Evolutionary conservation across 257 asterid species (phyloP).

Genomic region (Salvia miltiorrhiza): DNA sequence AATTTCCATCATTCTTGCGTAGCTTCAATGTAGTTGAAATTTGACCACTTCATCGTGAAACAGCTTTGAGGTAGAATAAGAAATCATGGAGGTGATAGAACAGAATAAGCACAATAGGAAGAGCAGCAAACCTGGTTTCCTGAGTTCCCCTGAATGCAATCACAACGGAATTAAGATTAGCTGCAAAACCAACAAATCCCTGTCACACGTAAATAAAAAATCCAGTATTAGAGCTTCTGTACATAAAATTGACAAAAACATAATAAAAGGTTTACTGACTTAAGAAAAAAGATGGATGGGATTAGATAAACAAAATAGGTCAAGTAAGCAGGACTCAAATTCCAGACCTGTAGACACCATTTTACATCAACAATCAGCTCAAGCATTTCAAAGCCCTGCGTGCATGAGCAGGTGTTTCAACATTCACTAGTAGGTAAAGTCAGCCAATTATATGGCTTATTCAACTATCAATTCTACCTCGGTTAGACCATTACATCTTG

Average conservation of each 20-base stretch:
- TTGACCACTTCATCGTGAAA: slow-evolving; percentile 11
- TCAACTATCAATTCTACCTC: slow-evolving; percentile 43
- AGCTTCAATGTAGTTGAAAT: neutral
- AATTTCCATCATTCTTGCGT: neutral
- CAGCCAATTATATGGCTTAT: neutral
- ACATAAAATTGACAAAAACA: slow-evolving; percentile 2
- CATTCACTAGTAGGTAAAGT: slow-evolving; percentile 19
- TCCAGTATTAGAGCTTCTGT: slow-evolving; percentile 6
- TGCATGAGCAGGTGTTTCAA: slow-evolving; percentile 11
- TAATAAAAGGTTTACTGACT: neutral
- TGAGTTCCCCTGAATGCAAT: slow-evolving; percentile 98
- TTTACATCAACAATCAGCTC: slow-evolving; percentile 87
- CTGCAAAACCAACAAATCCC: slow-evolving; percentile 92
- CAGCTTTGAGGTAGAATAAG: slow-evolving; percentile 6
- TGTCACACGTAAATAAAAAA: slow-evolving; percentile 26
- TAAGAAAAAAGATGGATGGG: neutral
- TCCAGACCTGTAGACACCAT: slow-evolving; percentile 80
- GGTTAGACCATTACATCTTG: slow-evolving; percentile 80
- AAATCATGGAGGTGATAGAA: slow-evolving; percentile 11
- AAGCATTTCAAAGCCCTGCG: slow-evolving; percentile 89
- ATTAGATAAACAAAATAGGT: neutral
- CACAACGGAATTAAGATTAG: slow-evolving; percentile 73
- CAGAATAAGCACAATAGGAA: slow-evolving; percentile 17
- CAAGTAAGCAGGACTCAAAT: neutral
- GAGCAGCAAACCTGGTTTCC: slow-evolving; percentile 59